Conservation (phyloP, 148 eudicot genomes). For the Chenopodium berlandieri region DNA sequence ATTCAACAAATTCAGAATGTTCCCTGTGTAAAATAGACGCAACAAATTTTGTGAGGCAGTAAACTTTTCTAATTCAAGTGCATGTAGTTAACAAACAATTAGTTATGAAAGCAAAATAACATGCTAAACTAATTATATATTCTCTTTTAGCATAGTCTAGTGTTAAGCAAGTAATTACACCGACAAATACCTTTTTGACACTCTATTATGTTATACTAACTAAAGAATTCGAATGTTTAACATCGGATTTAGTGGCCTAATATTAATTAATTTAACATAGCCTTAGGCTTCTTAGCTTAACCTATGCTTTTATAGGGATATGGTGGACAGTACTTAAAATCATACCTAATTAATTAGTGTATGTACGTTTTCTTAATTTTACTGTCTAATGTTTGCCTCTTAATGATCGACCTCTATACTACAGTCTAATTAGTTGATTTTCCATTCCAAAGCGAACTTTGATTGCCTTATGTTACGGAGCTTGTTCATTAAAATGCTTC, state of each 20-base stretch:
- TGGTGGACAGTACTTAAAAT: background rate
- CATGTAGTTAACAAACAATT: background rate
- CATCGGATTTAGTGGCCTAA: background rate
- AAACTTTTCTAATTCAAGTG: background rate
- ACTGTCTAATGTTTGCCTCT: background rate
- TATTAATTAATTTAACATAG: background rate
- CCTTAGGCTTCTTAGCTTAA: background rate
- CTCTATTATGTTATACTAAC: background rate
- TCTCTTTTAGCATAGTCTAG: background rate
- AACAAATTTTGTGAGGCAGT: background rate
- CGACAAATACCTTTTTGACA: background rate
- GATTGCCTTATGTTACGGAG: background rate
- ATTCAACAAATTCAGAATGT: background rate
- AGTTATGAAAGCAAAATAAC: background rate
- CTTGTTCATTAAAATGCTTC: background rate
- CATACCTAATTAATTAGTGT: slow-evolving; percentile 2
- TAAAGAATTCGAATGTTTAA: background rate
- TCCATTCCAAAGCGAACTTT: background rate
- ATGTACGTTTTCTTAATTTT: background rate
- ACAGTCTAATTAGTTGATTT: background rate
- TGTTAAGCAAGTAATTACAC: background rate
- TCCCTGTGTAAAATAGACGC: background rate
- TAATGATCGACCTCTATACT: background rate
- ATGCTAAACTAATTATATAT: background rate
- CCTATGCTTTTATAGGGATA: background rate